Evolutionary conservation across 78 protist genomes (phyloP), one percentile per base, ranked within the genome.

Genomic region (Andalucia godoyi): DNA sequence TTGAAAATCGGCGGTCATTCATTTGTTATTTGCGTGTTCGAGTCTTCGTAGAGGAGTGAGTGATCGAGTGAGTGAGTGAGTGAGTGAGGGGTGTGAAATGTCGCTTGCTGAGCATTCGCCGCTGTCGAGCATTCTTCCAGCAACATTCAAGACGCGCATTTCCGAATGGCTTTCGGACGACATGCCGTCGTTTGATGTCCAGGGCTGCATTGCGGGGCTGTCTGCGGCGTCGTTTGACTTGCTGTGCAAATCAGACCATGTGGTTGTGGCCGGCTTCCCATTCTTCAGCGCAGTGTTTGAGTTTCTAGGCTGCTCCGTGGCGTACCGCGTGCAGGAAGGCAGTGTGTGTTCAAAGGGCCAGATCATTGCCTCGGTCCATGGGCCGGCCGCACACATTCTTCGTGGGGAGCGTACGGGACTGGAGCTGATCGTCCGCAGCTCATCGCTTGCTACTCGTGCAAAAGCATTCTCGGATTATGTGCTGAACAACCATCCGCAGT

Each of bases 141-240:
- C n/a, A n/a, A n/a, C n/a, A n/a, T n/a, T n/a, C n/a, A n/a, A n/a
- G n/a, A n/a, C n/a, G n/a, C n/a, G n/a, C n/a, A n/a, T n/a, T n/a
- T n/a, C n/a, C n/a, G n/a, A n/a, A n/a, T n/a, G n/a, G n/a, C n/a
- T n/a, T n/a, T n/a, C n/a, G n/a, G 76, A 84, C 38, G 95, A 92
- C 79, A 79, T 87, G 0, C 95, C 97, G 18, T 69, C 89, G 30
- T 87, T 84, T 53, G 97, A 92, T 41, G 76, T 77, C 42, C 95
- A 95, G 7, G 97, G 95, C 57, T 67, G 34, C 49, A 91, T 86
- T 8, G 93, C 84, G 8, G 89, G 89, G 30, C 29, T 9, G 47
- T 38, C 23, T 13, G 34, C 36, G 46, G 51, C 33, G 21, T 5
- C 0, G 7, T 77, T 82, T 2, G 27, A 0, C 8, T 64, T 84